Conservation (phyloP, 345 rosid species). For the Fremontodendron californicum region DNA sequence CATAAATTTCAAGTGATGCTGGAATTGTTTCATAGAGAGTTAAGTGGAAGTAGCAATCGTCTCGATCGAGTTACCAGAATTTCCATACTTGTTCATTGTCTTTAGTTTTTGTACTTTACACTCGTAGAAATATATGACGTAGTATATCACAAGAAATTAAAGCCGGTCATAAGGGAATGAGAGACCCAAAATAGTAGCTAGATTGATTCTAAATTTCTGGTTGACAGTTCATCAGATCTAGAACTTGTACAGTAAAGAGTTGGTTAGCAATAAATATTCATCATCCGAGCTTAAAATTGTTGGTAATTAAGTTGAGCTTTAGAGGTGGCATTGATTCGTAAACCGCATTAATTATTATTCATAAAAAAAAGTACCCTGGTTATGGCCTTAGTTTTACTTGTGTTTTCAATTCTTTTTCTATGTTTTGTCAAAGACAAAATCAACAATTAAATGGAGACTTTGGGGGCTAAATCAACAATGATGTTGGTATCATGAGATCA, state of each 20-base stretch:
- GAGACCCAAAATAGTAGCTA: background rate
- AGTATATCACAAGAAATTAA: too few species aligned
- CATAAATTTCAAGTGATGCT: background rate
- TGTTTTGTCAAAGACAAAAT: too few species aligned
- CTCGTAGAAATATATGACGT: too few species aligned
- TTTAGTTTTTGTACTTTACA: too few species aligned
- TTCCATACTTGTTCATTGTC: background rate
- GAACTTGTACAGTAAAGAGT: background rate
- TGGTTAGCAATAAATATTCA: constrained; percentile 1
- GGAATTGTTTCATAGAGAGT: background rate
- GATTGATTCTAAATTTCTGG: background rate
- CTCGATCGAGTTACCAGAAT: background rate
- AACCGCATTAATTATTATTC: background rate
- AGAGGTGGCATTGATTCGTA: background rate
- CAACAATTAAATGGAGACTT: too few species aligned
- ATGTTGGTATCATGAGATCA: too few species aligned
- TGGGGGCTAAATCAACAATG: too few species aligned
- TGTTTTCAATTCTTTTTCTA: background rate
- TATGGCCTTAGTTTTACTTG: background rate
- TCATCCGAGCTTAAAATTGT: background rate
- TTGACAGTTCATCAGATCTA: background rate
- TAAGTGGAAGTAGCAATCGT: too few species aligned
- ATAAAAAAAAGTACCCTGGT: background rate
- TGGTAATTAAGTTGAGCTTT: background rate
- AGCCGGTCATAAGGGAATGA: background rate